A percentile compares a stretch with the other conserved stretches of the same genome.
Conservation (phyloP, 768 basidiomycete genomes). For the Collybia sordida region DNA sequence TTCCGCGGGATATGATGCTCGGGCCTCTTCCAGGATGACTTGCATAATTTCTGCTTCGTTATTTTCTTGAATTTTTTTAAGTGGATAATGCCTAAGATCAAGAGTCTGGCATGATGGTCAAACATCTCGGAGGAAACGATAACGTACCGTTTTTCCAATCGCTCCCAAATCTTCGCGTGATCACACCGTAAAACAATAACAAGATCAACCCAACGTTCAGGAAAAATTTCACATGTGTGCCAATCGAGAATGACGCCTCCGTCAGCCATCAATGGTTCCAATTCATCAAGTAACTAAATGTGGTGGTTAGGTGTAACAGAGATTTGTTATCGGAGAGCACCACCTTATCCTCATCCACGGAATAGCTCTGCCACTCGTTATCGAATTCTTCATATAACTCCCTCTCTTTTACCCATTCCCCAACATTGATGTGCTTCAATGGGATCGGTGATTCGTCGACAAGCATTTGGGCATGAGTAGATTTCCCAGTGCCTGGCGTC, state of each 20-base stretch:
- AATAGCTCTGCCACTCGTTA: constrained; percentile 93
- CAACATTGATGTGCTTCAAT: constrained; percentile 83
- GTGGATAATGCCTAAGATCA: constrained; percentile 68
- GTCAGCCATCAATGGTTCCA: constrained; percentile 65
- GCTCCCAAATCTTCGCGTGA: constrained; percentile 84
- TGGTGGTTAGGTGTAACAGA: not conserved
- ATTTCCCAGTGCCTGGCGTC: constrained; percentile 95
- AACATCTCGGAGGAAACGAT: not conserved
- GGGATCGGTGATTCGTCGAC: constrained; percentile 67
- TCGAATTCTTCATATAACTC: constrained; percentile 83
- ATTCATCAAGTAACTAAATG: constrained; percentile 78
- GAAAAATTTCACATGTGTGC: constrained; percentile 93
- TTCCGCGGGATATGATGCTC: constrained; percentile 79
- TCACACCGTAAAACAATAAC: constrained; percentile 91
- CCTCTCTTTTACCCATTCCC: constrained; percentile 85
- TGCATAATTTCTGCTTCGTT: constrained; percentile 99
- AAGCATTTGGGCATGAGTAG: constrained; percentile 88
- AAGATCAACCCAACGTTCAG: constrained; percentile 95
- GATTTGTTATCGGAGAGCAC: constrained; percentile 15
- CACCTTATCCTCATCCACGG: constrained; percentile 96
- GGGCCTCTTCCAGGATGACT: constrained; percentile 85
- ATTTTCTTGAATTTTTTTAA: constrained; percentile 97
- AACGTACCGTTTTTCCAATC: constrained; percentile 83
- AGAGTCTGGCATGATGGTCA: not conserved
- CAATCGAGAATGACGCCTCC: constrained; percentile 91